Evolutionary conservation across 768 basidiomycete species (phyloP).

Genomic region (Suillus plorans): DNA sequence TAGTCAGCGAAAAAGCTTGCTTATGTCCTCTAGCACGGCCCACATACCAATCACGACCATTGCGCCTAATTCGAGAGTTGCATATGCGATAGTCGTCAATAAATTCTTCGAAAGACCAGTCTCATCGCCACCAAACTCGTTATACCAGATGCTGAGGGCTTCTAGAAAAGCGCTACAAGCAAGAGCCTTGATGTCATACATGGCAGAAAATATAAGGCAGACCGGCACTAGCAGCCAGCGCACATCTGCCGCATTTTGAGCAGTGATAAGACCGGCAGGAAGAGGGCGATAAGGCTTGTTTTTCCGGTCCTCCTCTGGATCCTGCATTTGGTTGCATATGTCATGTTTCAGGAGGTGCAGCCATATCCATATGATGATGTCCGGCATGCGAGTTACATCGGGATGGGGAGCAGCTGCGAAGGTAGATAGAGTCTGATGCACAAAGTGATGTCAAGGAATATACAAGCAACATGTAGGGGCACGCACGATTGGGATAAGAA

Average conservation of each 20-base stretch:
- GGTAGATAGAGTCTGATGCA: constrained; percentile 24
- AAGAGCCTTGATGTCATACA: constrained; percentile 25
- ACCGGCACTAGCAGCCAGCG: constrained; percentile 28
- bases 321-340: constrained; percentile 35
- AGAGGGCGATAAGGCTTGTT: constrained; percentile 40
- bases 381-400: constrained; percentile 7
- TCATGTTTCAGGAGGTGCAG: constrained; percentile 38
- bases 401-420: constrained; percentile 19
- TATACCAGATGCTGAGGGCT: constrained; percentile 28
- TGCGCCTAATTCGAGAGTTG: constrained; percentile 25
- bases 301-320: constrained; percentile 33
- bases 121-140: constrained; percentile 23
- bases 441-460: background rate
- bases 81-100: constrained; percentile 23
- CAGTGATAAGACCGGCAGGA: constrained; percentile 36
- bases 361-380: constrained; percentile 37
- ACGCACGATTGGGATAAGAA: constrained; percentile 4
- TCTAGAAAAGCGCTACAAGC: constrained; percentile 24
- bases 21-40: background rate
- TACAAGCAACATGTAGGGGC: background rate
- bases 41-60: constrained; percentile 25
- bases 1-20: background rate
- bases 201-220: constrained; percentile 27
- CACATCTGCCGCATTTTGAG: constrained; percentile 25
- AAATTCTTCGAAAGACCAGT: constrained; percentile 25